Percentiles rank a stretch among this genome's conserved stretches.
Evolutionary conservation across 371 early-diverging fungal genomes (phyloP).

Genomic region (Actinomortierella ambigua): DNA sequence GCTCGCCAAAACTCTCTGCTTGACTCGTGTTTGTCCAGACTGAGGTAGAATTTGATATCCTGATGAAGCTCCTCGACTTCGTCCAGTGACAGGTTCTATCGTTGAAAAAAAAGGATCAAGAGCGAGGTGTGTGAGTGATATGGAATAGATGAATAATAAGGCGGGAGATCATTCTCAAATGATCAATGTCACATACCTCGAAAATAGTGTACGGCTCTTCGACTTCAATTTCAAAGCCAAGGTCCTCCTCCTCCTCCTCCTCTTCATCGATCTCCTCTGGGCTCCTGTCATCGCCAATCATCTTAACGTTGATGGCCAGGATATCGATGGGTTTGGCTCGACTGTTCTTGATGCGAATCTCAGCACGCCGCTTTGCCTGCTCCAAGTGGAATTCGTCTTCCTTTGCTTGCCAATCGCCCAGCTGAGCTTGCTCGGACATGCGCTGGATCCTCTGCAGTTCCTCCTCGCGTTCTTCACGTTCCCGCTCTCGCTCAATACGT

Average conservation of each 20-base stretch:
- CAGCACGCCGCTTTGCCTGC: slow-evolving; percentile 90
- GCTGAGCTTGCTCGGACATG: slow-evolving; percentile 81
- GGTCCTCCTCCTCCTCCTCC: slow-evolving; percentile 72
- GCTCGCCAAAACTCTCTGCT: slow-evolving; percentile 85
- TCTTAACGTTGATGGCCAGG: slow-evolving; percentile 86
- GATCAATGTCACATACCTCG: slow-evolving; percentile 51
- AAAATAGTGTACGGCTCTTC: slow-evolving; percentile 90
- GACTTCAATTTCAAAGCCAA: slow-evolving; percentile 81
- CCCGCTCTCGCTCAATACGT: slow-evolving; percentile 82
- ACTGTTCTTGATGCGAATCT: slow-evolving; percentile 87
- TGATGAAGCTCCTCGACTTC: slow-evolving; percentile 81
- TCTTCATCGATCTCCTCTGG: slow-evolving; percentile 49
- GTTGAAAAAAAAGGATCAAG: neutral
- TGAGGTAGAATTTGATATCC: slow-evolving; percentile 87
- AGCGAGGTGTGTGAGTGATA: neutral
- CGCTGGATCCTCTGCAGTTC: slow-evolving; percentile 75
- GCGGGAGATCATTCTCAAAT: neutral
- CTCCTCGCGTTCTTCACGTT: slow-evolving; percentile 81
- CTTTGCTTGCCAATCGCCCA: slow-evolving; percentile 95
- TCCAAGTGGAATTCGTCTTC: slow-evolving; percentile 91
- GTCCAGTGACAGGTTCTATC: slow-evolving; percentile 60
- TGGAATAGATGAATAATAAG: neutral
- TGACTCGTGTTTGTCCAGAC: slow-evolving; percentile 76
- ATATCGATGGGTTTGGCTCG: slow-evolving; percentile 92
- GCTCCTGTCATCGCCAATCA: slow-evolving; percentile 63